phyloP scores from a whole-genome alignment of 768 basidiomycete species.

The Mycena metata region DNA sequence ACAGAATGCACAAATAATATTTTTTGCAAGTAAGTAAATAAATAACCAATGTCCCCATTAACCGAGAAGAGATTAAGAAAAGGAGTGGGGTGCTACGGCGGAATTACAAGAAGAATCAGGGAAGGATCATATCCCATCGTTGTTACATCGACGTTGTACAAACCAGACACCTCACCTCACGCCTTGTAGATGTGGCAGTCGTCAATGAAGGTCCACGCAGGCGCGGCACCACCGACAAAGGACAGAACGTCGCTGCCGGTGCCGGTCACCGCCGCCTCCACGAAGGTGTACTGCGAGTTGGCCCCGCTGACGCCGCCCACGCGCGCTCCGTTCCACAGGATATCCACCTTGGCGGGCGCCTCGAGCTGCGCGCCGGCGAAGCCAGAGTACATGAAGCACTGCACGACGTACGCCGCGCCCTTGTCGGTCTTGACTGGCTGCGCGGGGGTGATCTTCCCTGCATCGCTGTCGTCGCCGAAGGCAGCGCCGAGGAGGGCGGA shows the following conservation, averaged over 20 bases:
- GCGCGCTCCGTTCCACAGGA: constrained; percentile 58
- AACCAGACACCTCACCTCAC: constrained; percentile 1
- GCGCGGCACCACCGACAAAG: constrained; percentile 59
- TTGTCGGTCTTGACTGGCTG: constrained; percentile 50
- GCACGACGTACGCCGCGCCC: constrained; percentile 55
- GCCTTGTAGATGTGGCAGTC: constrained; percentile 50
- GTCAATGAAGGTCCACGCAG: constrained; percentile 65
- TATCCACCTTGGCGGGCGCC: constrained; percentile 52
- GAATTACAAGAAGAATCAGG: background rate
- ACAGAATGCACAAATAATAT: background rate
- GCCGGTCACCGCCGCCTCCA: constrained; percentile 51
- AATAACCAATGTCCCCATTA: constrained; percentile 5
- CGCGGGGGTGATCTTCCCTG: constrained; percentile 55
- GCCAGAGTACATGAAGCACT: constrained; percentile 58
- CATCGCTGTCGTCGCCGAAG: constrained; percentile 49
- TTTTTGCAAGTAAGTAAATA: background rate
- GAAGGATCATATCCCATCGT: background rate
- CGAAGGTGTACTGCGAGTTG: constrained; percentile 51
- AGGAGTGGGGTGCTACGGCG: background rate
- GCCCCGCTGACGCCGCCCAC: constrained; percentile 54
- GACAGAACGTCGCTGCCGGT: constrained; percentile 53
- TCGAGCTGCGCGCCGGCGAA: constrained; percentile 53
- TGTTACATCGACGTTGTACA: background rate
- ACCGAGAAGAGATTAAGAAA: constrained; percentile 8
- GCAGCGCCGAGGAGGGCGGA: constrained; percentile 61